These are phyloP conservation scores for Fistulina hepatica DNA, from an alignment of 1,284 basidiomycete genomes.

Conservation along the genomic window DNA sequence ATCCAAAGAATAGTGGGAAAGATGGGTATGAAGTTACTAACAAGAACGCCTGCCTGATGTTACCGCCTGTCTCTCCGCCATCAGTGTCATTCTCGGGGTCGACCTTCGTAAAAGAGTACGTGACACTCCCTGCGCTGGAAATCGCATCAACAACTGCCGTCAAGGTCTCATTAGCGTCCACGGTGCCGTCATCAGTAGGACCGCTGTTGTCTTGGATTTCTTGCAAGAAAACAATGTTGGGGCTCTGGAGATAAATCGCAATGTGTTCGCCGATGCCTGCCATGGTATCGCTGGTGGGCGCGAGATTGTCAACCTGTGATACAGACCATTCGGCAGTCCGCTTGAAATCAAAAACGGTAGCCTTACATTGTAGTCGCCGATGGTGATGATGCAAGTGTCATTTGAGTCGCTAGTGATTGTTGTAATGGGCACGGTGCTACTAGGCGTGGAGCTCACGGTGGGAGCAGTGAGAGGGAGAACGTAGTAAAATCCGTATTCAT, in stretches of 20 bases:
- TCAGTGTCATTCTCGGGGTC: constrained; percentile 44
- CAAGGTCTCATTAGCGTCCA: constrained; percentile 45
- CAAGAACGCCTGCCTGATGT: constrained; percentile 52
- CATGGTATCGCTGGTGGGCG: constrained; percentile 39
- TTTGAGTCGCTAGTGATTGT: constrained; percentile 25
- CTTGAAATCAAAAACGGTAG: background rate
- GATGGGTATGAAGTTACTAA: constrained; percentile 17
- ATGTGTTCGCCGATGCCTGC: constrained; percentile 45
- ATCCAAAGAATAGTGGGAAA: background rate
- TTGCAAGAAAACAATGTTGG: constrained; percentile 55
- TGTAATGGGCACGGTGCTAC: constrained; percentile 27
- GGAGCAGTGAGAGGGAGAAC: constrained; percentile 48
- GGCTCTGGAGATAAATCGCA: constrained; percentile 36
- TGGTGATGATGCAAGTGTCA: constrained; percentile 37
- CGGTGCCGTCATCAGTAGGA: constrained; percentile 41
- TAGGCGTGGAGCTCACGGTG: constrained; percentile 30
- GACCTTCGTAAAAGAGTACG: constrained; percentile 41
- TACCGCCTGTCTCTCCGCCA: constrained; percentile 55
- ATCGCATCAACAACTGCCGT: constrained; percentile 41
- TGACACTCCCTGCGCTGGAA: constrained; percentile 30
- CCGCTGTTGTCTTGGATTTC: constrained; percentile 60
- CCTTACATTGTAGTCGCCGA: constrained; percentile 52
- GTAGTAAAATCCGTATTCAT: constrained; percentile 33
- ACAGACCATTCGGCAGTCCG: constrained; percentile 2
- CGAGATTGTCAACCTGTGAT: constrained; percentile 45